These are phyloP conservation scores for Diaporthe nobilis DNA, from an alignment of 2,329 filamentous ascomycete species.

Conservation along the genomic window DNA sequence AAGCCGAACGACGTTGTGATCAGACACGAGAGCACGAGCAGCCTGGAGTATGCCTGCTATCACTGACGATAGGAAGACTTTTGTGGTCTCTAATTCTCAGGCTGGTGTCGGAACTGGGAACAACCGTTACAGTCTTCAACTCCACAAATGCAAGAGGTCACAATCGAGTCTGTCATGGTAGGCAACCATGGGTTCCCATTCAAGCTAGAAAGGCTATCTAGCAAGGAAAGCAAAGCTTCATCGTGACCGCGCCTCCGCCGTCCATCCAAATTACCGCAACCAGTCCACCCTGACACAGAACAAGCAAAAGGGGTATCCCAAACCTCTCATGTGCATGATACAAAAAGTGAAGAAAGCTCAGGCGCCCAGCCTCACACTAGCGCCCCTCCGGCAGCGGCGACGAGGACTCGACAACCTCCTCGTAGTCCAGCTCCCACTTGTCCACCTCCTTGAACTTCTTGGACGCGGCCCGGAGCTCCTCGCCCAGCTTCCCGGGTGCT, in stretches of 20 bases:
- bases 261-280: slow-evolving; percentile 28
- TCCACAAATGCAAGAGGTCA: not conserved
- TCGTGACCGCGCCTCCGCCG: not conserved
- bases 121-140: slow-evolving; percentile 22
- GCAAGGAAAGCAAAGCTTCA: slow-evolving; percentile 28
- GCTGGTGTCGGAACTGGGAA: not conserved
- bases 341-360: slow-evolving; percentile 1
- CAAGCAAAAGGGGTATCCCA: slow-evolving; percentile 37
- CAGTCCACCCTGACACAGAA: slow-evolving; percentile 19
- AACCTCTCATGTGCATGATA: slow-evolving; percentile 35
- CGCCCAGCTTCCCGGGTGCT: slow-evolving; percentile 56
- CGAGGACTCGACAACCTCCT: slow-evolving; percentile 71
- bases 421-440: slow-evolving; percentile 77
- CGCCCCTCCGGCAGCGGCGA: slow-evolving; percentile 60
- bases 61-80: not conserved
- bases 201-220: slow-evolving; percentile 22
- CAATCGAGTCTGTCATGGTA: not conserved
- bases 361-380: slow-evolving; percentile 1
- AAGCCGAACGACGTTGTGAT: not conserved
- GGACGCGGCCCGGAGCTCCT: slow-evolving; percentile 71
- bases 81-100: not conserved
- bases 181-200: slow-evolving; percentile 13
- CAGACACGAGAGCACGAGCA: not conserved
- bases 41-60: not conserved
- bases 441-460: slow-evolving; percentile 79